A percentile compares a stretch with the other conserved stretches of the same genome.
Evolutionary conservation across 1,284 basidiomycete species (phyloP).

Genomic region (Flammula alnicola): DNA sequence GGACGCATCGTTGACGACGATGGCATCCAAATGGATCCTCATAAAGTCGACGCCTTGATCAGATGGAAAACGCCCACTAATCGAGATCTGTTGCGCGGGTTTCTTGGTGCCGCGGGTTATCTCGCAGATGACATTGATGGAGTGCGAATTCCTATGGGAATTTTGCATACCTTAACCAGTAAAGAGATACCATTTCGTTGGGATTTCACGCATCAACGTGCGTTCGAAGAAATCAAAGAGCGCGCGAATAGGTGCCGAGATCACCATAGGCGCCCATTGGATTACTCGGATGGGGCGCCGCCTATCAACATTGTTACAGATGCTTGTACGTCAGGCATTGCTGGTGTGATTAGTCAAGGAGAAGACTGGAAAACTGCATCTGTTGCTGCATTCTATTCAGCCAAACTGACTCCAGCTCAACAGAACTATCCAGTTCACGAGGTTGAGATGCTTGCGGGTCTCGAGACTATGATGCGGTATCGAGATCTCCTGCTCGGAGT

Average conservation of each 20-base stretch:
- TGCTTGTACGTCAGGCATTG: conserved; percentile 31
- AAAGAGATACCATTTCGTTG: conserved; percentile 30
- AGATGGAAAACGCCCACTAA: neutral
- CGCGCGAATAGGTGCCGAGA: conserved; percentile 21
- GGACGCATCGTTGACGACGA: neutral
- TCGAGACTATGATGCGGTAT: conserved; percentile 39
- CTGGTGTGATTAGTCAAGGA: conserved; percentile 37
- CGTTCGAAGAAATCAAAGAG: conserved; percentile 41
- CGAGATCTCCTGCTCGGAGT: conserved; percentile 35
- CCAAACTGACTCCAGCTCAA: conserved; percentile 41
- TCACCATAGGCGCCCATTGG: conserved; percentile 28
- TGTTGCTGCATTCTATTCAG: conserved; percentile 41
- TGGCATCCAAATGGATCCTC: neutral
- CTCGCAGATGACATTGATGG: conserved; percentile 33
- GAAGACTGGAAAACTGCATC: conserved; percentile 29
- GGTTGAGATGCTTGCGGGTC: conserved; percentile 39
- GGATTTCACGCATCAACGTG: conserved; percentile 36
- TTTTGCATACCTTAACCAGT: conserved; percentile 30
- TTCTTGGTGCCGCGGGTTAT: too few species aligned
- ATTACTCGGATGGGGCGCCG: conserved; percentile 20
- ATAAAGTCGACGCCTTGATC: neutral
- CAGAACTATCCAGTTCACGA: conserved; percentile 31
- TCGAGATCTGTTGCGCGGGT: too few species aligned
- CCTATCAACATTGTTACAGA: conserved; percentile 35
- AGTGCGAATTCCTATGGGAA: conserved; percentile 35